These are phyloP conservation scores for Astrothelium subdiscretum DNA, from an alignment of 495 filamentous ascomycete genomes.

Conservation along the genomic window DNA sequence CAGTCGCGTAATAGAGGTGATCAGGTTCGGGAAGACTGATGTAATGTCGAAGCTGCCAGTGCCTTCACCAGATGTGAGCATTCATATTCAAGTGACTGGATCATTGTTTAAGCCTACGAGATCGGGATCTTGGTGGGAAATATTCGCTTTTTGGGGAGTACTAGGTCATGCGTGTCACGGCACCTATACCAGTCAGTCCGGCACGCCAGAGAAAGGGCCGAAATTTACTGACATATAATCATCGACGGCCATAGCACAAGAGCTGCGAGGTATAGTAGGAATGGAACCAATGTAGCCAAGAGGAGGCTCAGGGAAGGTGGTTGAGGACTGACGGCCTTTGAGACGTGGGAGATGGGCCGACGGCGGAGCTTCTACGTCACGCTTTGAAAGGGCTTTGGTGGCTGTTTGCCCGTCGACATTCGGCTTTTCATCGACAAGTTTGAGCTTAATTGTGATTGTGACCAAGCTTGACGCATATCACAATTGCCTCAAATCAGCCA, in stretches of 20 bases:
- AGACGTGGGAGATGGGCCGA: neutral
- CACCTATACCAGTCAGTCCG: constrained; percentile 28
- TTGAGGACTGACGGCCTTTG: neutral
- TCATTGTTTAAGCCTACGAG: constrained; percentile 42
- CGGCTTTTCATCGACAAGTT: no score
- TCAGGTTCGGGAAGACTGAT: constrained; percentile 68
- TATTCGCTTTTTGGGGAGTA: constrained; percentile 55
- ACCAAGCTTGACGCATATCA: no score
- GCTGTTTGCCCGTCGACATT: neutral
- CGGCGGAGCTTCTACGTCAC: neutral
- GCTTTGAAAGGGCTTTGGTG: neutral
- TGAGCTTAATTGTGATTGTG: neutral
- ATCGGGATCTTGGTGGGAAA: constrained; percentile 65
- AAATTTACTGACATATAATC: neutral
- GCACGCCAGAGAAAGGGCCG: neutral
- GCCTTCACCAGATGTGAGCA: constrained; percentile 39
- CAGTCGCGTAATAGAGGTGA: constrained; percentile 71
- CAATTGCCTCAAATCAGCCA: no score
- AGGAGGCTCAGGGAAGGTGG: neutral
- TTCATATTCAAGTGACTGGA: constrained; percentile 1
- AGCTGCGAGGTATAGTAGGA: neutral
- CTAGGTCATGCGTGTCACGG: constrained; percentile 46
- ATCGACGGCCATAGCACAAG: neutral
- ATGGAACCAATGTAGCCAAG: neutral
- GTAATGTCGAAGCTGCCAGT: constrained; percentile 85